Base-by-base conservation (phyloP, 2,329 filamentous ascomycete species). In the Microdochium bolleyi region DNA sequence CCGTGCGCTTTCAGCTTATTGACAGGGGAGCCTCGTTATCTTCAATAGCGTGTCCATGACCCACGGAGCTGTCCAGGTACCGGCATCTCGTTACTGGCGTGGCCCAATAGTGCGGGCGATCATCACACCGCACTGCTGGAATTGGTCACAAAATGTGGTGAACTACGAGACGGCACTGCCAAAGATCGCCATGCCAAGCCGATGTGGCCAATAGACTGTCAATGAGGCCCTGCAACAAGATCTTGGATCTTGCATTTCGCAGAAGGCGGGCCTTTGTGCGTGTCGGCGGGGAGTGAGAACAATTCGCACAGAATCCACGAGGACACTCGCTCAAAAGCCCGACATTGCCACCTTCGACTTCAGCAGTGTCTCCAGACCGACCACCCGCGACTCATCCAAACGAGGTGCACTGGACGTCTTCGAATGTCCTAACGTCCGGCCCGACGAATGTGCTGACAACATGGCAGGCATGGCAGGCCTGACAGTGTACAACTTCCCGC, bases 401-500 rank as follows among this genome's bases (percentile, higher is more conserved):
- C n/a, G n/a, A n/a, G n/a, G n/a, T n/a, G n/a, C n/a, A n/a, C n/a
- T n/a, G n/a, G n/a, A n/a, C n/a, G 16, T 34, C 30, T 9, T 34
- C 30, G 9, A 9, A 34, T 16, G 9, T 9, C 30, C 16, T 16
- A 34, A 34, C 30, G 30, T 34, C 30, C 16, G 9, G 30, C 9
- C 30, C 30, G 30, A 34, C 9, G 30, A 16, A 9, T 9, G n/a
- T 48, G 22, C 41, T 24, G 19, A 9, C 41, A 19, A 19, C 10
- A 49, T 49, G 48, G 48, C 7, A 8, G 19, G 11, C 48, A 49
- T 49, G 48, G 48, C 48, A 49, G 49, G 30, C 21, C 44, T 54
- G 38, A 50, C 52, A 51, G 22, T 61, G 16, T 62, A 62, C 48
- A 53, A 53, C 22, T 50, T 62, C 16, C 61, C 61, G 1, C 13